Conservation (phyloP, 306 rosid genomes). For the Alnus rubra region DNA sequence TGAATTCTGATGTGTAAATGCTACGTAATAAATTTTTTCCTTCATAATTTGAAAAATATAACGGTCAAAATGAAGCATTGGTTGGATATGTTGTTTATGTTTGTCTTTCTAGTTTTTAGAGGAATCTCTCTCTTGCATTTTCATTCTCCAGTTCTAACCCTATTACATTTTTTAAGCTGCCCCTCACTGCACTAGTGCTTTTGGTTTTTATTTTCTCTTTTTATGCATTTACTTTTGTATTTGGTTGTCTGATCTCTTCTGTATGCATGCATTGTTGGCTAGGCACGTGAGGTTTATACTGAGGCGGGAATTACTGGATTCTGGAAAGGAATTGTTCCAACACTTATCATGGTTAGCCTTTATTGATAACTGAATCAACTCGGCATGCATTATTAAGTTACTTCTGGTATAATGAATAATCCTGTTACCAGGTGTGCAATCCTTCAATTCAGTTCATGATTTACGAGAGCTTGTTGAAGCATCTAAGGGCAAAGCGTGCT, state of each 20-base stretch:
- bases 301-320: conserved; percentile 76
- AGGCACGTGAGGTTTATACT: conserved; percentile 62
- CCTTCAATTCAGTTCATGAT: conserved; percentile 88
- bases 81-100: background rate
- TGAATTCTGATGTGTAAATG: background rate
- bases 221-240: conserved; percentile 4
- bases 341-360: conserved; percentile 74
- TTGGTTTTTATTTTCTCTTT: conserved; percentile 1
- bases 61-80: background rate
- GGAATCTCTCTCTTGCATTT: background rate
- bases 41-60: background rate
- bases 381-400: conserved; percentile 1
- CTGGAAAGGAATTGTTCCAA: conserved; percentile 88
- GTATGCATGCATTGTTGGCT: conserved; percentile 24
- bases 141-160: background rate
- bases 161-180: background rate
- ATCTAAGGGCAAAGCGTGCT: conserved; percentile 51
- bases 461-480: conserved; percentile 69
- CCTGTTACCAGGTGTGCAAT: conserved; percentile 67
- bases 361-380: conserved; percentile 13
- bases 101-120: background rate
- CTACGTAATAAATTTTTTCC: background rate
- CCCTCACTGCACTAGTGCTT: background rate
- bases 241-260: conserved; percentile 17
- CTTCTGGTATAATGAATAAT: conserved; percentile 13